These are phyloP conservation scores for Penicillium sp. DNA, from an alignment of 2,329 filamentous ascomycete species.

Conservation along the genomic window DNA sequence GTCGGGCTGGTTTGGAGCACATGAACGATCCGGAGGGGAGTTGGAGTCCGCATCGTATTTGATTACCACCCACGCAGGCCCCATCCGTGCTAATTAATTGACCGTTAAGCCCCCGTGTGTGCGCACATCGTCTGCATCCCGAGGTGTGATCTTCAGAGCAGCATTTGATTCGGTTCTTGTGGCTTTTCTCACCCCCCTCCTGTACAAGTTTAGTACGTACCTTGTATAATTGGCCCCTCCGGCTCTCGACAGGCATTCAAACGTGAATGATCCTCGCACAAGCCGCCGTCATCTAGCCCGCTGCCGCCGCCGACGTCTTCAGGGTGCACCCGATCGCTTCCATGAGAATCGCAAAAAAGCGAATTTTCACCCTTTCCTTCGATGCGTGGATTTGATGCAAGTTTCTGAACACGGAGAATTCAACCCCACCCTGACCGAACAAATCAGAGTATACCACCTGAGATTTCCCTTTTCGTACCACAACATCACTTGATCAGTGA, in stretches of 20 bases:
- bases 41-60: constrained; percentile 15
- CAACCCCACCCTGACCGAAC: constrained; percentile 19
- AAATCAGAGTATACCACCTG: constrained; percentile 12
- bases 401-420: constrained; percentile 14
- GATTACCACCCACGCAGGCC: constrained; percentile 7
- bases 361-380: constrained; percentile 15
- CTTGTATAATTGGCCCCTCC: constrained; percentile 28
- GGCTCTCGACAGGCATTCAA: constrained; percentile 25
- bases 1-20: constrained; percentile 5
- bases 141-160: constrained; percentile 3
- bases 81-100: constrained; percentile 7
- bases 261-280: constrained; percentile 23
- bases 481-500: constrained; percentile 11
- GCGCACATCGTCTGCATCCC: constrained; percentile 4
- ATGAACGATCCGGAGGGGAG: constrained; percentile 12
- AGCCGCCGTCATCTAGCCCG: constrained; percentile 25
- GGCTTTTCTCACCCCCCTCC: constrained; percentile 12
- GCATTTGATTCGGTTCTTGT: constrained; percentile 9
- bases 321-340: constrained; percentile 27
- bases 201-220: constrained; percentile 31
- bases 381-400: constrained; percentile 13
- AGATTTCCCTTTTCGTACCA: constrained; percentile 12
- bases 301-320: constrained; percentile 20
- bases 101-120: constrained; percentile 2
- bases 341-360: constrained; percentile 25